These are phyloP conservation scores for Alopecurus myosuroides DNA, from an alignment of 176 grass and related monocot species.

Conservation along the genomic window DNA sequence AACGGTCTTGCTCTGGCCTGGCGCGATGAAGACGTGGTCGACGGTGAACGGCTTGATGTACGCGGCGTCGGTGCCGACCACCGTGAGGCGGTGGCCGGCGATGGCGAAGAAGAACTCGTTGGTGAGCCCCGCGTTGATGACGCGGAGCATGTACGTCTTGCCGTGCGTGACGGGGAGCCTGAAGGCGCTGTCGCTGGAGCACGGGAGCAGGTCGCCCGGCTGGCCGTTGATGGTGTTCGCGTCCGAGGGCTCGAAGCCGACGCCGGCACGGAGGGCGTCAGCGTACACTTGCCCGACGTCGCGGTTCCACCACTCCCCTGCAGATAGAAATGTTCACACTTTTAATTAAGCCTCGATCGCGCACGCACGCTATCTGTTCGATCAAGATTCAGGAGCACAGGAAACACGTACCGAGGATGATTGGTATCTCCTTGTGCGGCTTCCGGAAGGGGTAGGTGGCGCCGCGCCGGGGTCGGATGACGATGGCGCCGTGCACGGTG, in stretches of 20 bases:
- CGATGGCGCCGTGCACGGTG: conserved; percentile 68
- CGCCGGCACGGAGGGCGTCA: conserved; percentile 1
- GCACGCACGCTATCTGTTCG: not conserved
- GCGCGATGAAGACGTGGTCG: conserved; percentile 33
- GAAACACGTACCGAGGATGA: conserved; percentile 44
- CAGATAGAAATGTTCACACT: not conserved
- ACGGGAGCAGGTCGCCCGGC: conserved; percentile 22
- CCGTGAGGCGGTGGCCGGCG: conserved; percentile 51
- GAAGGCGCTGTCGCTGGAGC: conserved; percentile 17
- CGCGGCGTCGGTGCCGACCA: conserved; percentile 48
- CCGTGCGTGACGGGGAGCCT: conserved; percentile 37
- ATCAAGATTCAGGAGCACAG: not conserved
- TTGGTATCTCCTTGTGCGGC: conserved; percentile 46
- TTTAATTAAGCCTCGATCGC: not conserved
- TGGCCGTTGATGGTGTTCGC: conserved; percentile 60
- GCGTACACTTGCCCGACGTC: not conserved
- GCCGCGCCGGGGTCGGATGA: conserved; percentile 46
- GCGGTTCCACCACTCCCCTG: conserved; percentile 43
- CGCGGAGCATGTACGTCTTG: conserved; percentile 54
- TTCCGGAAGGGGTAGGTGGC: conserved; percentile 32
- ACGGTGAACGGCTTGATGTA: conserved; percentile 38
- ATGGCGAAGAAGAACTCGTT: conserved; percentile 59
- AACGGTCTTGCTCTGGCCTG: conserved; percentile 37
- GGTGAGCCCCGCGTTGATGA: conserved; percentile 62
- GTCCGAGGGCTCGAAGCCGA: conserved; percentile 21